phyloP scores from a whole-genome alignment of 2,329 filamentous ascomycete genomes.

The Aspergillus sojae region DNA sequence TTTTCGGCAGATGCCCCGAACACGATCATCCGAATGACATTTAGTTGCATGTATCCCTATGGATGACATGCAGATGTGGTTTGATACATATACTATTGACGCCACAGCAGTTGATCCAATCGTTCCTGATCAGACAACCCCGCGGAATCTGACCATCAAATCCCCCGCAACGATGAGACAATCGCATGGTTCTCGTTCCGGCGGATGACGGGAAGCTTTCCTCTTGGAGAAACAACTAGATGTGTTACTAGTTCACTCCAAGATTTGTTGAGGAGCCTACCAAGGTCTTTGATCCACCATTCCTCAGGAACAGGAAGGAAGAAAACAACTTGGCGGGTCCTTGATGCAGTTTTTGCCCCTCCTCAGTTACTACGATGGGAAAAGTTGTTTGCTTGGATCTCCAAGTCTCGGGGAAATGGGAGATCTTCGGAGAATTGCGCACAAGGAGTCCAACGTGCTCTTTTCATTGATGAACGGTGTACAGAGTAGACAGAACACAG shows the following conservation, averaged over 20 bases:
- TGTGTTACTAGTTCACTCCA: neutral
- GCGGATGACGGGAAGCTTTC: neutral
- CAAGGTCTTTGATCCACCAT: neutral
- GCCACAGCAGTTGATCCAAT: neutral
- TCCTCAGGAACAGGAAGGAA: neutral
- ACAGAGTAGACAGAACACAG: neutral
- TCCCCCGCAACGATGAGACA: neutral
- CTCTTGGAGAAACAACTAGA: neutral
- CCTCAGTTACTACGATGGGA: neutral
- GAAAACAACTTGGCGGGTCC: neutral
- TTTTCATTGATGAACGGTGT: neutral
- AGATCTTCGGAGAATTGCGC: neutral
- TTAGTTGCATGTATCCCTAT: neutral
- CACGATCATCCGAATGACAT: neutral
- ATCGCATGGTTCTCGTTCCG: neutral
- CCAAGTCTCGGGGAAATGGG: constrained; percentile 1
- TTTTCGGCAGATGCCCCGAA: neutral
- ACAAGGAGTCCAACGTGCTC: neutral
- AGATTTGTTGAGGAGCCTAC: constrained; percentile 1
- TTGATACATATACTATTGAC: neutral
- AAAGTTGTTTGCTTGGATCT: neutral
- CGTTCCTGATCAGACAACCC: neutral
- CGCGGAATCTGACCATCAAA: neutral
- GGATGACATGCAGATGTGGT: constrained; percentile 2
- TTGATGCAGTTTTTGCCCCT: neutral